Base-by-base conservation (phyloP, 2,329 filamentous ascomycete genomes). In the Daldinia sp. region DNA sequence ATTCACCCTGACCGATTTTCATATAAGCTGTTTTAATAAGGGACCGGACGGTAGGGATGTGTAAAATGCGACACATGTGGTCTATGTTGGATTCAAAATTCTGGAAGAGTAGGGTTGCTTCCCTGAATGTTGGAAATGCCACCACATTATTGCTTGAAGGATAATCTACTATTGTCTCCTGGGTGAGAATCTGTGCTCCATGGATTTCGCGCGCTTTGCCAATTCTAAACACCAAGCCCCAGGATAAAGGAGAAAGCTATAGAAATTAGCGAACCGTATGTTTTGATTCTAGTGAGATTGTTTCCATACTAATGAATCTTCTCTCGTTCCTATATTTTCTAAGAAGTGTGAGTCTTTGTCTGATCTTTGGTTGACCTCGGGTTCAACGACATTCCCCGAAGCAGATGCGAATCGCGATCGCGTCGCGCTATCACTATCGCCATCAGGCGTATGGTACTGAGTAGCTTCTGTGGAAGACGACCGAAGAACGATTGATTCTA, bases 21-120 rank as follows among this genome's bases (percentile, higher is more conserved):
- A 45, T 45, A 45, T 73, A 73, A 25, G 66, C 63, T 1, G 63
- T 66, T 45, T 68, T 71, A 8, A 69, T 71, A 11, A 70, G 59
- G 10, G 68, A 62, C 37, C 53, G 60, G n/a, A 68, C 25, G 19
- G 69, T 69, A 48, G 69, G 63, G 25, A 64, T 64, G 25, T 73
- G 65, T 21, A 72, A 29, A 49, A 74, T 69, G 49, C 49, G 65
- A 41, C 67, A 72, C 47, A 73, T 56, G 17, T 69, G 54, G 50
- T 70, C 55, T 9, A 69, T 45, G 47, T 61, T 64, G 11, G 61
- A 51, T 27, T 71, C 68, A 51, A 68, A 70, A 39, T 34, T 71
- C 25, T 69, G 58, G 30, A 70, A 63, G 8, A 72, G 70, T 4
- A 68, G 29, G 25, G 43, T 41, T 30, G 68, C 69, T 48, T 59